Conservation (phyloP, 163 green algal species). For the Volvox carteri region DNA sequence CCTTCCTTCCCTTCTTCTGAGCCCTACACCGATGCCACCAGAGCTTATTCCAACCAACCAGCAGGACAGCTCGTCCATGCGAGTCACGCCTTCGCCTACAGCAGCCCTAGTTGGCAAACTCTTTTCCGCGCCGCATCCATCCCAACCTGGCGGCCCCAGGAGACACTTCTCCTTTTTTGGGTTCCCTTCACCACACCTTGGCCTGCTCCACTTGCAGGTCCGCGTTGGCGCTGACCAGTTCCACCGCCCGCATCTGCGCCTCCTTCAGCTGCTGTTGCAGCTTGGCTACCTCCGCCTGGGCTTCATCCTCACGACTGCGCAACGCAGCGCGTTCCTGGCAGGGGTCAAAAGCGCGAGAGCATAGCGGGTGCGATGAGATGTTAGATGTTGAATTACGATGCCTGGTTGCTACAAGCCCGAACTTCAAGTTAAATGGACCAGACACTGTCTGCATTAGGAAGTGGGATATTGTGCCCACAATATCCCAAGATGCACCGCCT, state of each 20-base stretch:
- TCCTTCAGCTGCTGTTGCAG: constrained; percentile 21
- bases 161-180: not conserved
- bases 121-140: no score
- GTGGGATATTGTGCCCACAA: no score
- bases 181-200: not conserved
- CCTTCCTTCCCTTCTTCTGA: no score
- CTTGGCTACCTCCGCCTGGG: not conserved
- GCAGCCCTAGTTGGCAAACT: not conserved
- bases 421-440: no score
- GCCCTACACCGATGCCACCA: not conserved
- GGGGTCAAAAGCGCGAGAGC: not conserved
- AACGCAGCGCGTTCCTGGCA: not conserved
- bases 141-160: not conserved
- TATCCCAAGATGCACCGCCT: no score
- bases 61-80: no score
- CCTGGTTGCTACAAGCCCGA: no score
- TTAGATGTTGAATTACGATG: no score
- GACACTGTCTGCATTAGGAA: no score
- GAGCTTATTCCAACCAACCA: not conserved
- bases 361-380: no score
- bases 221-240: constrained; percentile 14
- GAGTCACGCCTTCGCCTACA: not conserved
- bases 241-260: constrained; percentile 28
- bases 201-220: constrained; percentile 28
- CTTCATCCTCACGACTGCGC: constrained; percentile 15